Conservation (phyloP, 495 filamentous ascomycete genomes). For the Tuber borchii region DNA sequence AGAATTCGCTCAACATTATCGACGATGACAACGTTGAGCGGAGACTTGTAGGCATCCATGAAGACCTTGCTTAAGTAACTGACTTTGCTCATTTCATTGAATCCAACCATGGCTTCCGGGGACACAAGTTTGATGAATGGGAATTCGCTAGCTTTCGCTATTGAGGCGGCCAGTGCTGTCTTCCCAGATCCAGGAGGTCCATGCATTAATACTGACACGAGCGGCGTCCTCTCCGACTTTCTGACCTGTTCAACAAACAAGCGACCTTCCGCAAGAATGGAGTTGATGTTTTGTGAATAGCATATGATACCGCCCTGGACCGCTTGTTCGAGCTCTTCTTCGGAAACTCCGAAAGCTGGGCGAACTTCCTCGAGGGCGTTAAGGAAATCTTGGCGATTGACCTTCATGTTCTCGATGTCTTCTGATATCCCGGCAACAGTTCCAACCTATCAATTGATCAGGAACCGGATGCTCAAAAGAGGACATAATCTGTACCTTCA, state of each 20-base stretch:
- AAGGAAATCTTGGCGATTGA: slow-evolving; percentile 76
- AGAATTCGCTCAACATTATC: slow-evolving; percentile 91
- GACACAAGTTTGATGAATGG: slow-evolving; percentile 91
- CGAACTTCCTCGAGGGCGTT: slow-evolving; percentile 84
- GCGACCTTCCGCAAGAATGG: slow-evolving; percentile 72
- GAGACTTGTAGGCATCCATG: slow-evolving; percentile 88
- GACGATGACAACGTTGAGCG: slow-evolving; percentile 78
- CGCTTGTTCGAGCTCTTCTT: slow-evolving; percentile 74
- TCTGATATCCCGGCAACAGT: slow-evolving; percentile 76
- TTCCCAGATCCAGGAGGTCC: slow-evolving; percentile 83
- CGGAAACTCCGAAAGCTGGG: slow-evolving; percentile 86
- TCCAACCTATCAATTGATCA: slow-evolving; percentile 50
- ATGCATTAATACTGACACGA: slow-evolving; percentile 78
- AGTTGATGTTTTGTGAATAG: slow-evolving; percentile 66
- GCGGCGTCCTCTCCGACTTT: slow-evolving; percentile 60
- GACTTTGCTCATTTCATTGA: slow-evolving; percentile 76
- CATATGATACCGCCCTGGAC: slow-evolving; percentile 74
- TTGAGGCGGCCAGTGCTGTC: slow-evolving; percentile 82
- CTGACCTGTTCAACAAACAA: slow-evolving; percentile 75
- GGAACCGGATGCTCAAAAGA: neutral
- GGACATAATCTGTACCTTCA: slow-evolving; percentile 48
- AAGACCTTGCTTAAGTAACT: slow-evolving; percentile 82
- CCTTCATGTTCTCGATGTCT: slow-evolving; percentile 81
- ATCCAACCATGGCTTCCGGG: slow-evolving; percentile 79
- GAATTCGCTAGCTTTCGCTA: slow-evolving; percentile 79